These are phyloP conservation scores for Solanum chiquidenum DNA, from an alignment of 257 asterid species.

Conservation along the genomic window DNA sequence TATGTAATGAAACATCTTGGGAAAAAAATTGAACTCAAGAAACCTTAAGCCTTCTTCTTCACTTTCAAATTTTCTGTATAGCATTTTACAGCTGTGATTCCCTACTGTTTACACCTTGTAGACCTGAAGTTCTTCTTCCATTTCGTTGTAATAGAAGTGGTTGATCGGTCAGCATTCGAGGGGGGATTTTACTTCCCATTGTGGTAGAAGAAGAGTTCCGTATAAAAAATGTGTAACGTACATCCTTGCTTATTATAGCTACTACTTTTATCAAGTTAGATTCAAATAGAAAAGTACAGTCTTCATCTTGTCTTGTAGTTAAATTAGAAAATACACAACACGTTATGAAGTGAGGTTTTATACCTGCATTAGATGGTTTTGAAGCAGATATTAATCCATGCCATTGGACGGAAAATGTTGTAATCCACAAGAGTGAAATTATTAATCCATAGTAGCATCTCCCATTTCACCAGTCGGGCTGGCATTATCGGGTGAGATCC, in stretches of 20 bases:
- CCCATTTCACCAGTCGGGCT: conserved; percentile 73
- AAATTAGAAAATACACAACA: not conserved
- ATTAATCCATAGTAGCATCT: conserved; percentile 93
- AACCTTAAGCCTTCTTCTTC: too few species aligned
- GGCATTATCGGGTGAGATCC: conserved; percentile 56
- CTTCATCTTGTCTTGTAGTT: not conserved
- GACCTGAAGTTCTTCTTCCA: too few species aligned
- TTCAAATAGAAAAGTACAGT: not conserved
- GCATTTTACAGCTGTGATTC: too few species aligned
- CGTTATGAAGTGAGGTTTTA: not conserved
- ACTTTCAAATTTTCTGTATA: too few species aligned
- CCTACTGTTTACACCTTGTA: too few species aligned
- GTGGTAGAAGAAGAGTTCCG: too few species aligned
- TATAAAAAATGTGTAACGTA: too few species aligned
- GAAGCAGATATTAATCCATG: conserved; percentile 62
- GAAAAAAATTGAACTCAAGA: too few species aligned
- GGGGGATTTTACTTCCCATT: too few species aligned
- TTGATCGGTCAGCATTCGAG: too few species aligned
- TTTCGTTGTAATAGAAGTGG: too few species aligned
- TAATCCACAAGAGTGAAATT: conserved; percentile 97
- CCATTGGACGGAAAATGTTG: conserved; percentile 93
- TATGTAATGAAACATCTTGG: too few species aligned
- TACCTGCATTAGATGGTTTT: conserved; percentile 77
- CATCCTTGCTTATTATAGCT: not conserved
- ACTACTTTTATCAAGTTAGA: not conserved